Evolutionary conservation across 371 early-diverging fungal genomes (phyloP).

Genomic region (Mucor velutinosus): DNA sequence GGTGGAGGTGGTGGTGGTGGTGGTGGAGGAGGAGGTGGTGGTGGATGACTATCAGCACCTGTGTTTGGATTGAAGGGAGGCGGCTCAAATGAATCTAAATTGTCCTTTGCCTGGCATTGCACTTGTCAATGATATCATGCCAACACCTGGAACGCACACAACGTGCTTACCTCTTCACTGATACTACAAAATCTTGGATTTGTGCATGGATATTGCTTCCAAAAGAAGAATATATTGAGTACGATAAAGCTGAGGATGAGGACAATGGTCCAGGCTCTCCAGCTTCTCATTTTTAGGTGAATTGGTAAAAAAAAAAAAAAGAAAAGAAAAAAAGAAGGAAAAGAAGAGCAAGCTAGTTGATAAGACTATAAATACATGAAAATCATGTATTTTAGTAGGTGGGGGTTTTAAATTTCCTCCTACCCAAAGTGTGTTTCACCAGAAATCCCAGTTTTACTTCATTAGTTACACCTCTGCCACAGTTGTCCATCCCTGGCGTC

Average conservation of each 20-base stretch:
- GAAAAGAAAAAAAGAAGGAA: neutral
- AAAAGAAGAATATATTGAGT: slow-evolving; percentile 23
- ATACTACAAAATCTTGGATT: slow-evolving; percentile 17
- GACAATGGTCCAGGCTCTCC: slow-evolving; percentile 21
- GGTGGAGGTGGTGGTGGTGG: slow-evolving; percentile 6
- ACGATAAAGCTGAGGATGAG: slow-evolving; percentile 13
- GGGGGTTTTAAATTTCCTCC: slow-evolving; percentile 2
- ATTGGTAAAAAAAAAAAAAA: neutral
- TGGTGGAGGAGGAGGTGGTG: slow-evolving; percentile 3
- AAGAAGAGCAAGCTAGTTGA: neutral
- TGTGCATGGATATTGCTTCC: slow-evolving; percentile 20
- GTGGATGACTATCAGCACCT: neutral
- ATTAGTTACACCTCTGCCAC: slow-evolving; percentile 17
- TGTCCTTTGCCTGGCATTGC: neutral
- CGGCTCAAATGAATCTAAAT: neutral
- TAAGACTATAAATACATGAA: neutral
- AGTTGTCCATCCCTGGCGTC: slow-evolving; percentile 59
- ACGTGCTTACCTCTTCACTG: slow-evolving; percentile 2
- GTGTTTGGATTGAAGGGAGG: neutral
- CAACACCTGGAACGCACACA: neutral
- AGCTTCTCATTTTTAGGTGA: slow-evolving; percentile 16
- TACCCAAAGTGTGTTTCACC: neutral
- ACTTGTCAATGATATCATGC: neutral
- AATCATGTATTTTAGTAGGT: neutral
- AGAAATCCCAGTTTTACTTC: neutral